phyloP scores from a whole-genome alignment of 73 alveolate genomes.

The Urostyla sp. region DNA sequence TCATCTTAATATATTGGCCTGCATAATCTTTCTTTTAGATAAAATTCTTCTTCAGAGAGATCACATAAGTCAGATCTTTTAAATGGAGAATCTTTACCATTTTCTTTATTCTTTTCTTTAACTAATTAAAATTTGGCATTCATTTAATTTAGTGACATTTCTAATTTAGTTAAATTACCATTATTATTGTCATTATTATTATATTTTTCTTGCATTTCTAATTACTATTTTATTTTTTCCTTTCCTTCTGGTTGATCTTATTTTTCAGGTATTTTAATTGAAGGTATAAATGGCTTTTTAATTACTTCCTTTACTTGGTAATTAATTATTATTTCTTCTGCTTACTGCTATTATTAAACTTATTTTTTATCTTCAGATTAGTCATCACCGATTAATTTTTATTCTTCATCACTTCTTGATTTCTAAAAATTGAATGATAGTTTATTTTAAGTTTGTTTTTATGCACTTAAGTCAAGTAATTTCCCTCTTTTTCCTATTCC shows the following conservation, averaged over 20 bases:
- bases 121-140: conserved; percentile 63
- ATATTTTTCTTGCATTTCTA: conserved; percentile 5
- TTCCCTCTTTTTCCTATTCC: conserved; percentile 34
- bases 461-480: conserved; percentile 28
- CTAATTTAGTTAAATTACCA: conserved; percentile 48
- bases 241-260: background rate
- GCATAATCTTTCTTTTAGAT: conserved; percentile 86
- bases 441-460: conserved; percentile 12
- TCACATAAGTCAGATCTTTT: background rate
- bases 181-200: conserved; percentile 6
- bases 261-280: conserved; percentile 46
- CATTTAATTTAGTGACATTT: conserved; percentile 23
- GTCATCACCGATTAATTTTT: too few species aligned
- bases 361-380: conserved; percentile 37
- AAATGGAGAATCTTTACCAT: background rate
- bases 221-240: conserved; percentile 10
- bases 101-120: conserved; percentile 29
- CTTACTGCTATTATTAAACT: conserved; percentile 29
- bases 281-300: conserved; percentile 48
- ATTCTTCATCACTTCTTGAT: conserved; percentile 6
- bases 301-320: background rate
- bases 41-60: conserved; percentile 69
- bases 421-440: conserved; percentile 33
- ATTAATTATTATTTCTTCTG: background rate
- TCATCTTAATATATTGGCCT: conserved; percentile 95